Conservation (phyloP, 441 rosid species). For the Erodium trifolium region DNA sequence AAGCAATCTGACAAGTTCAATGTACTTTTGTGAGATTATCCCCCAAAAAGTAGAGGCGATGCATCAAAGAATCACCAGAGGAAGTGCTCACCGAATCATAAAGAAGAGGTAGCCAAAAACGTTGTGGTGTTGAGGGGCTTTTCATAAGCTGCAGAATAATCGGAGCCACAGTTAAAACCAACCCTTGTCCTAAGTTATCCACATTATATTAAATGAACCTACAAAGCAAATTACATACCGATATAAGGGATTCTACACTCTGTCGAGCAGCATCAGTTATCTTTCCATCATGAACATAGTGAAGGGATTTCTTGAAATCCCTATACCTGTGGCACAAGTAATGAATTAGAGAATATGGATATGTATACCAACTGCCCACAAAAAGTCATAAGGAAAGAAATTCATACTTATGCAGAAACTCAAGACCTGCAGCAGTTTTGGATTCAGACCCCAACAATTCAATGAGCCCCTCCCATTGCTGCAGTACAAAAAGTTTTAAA, state of each 20-base stretch:
- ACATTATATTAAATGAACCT: neutral
- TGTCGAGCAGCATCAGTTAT: slow-evolving; percentile 43
- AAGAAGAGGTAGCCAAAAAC: slow-evolving; percentile 90
- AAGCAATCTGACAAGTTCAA: too few species aligned
- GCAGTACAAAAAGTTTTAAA: slow-evolving; percentile 19
- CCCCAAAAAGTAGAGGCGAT: neutral
- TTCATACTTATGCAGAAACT: slow-evolving; percentile 78
- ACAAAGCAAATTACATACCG: slow-evolving; percentile 32
- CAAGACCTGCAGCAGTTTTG: slow-evolving; percentile 72
- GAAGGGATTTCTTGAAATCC: slow-evolving; percentile 81
- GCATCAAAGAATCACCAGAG: neutral
- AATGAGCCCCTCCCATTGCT: slow-evolving; percentile 97
- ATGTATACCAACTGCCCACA: neutral
- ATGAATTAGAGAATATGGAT: slow-evolving; percentile 6
- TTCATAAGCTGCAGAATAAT: slow-evolving; percentile 68
- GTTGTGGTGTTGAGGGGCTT: slow-evolving; percentile 80
- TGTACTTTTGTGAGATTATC: too few species aligned
- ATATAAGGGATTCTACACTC: slow-evolving; percentile 69
- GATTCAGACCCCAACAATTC: slow-evolving; percentile 78
- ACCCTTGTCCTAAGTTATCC: neutral
- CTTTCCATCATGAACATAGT: slow-evolving; percentile 52
- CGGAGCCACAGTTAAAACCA: neutral
- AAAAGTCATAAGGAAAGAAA: slow-evolving; percentile 8
- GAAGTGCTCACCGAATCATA: slow-evolving; percentile 61
- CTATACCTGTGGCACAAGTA: slow-evolving; percentile 48